These are phyloP conservation scores for Phialemoniopsis sp. DNA, from an alignment of 2,329 filamentous ascomycete genomes.

Conservation along the genomic window DNA sequence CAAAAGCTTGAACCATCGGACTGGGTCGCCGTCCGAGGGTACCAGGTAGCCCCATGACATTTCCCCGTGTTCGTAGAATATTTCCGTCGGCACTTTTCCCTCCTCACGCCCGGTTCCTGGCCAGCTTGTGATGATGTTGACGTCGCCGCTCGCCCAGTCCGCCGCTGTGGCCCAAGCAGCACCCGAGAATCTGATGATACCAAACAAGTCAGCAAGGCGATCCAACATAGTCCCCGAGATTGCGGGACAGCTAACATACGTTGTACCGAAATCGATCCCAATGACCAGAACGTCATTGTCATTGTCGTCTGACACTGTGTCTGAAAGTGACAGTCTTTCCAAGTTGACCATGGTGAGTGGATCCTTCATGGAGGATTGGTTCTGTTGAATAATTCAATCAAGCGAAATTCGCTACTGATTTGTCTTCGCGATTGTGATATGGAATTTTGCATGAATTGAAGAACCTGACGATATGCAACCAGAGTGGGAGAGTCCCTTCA, in stretches of 20 bases:
- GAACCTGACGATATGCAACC: background rate
- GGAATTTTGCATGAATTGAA: background rate
- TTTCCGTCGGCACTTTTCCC: constrained; percentile 8
- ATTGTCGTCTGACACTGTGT: no score
- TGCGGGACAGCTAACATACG: background rate
- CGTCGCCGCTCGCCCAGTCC: constrained; percentile 1
- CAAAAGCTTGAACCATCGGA: constrained; percentile 11
- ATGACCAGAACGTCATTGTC: constrained; percentile 6
- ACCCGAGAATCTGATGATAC: constrained; percentile 6
- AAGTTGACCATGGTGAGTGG: no score
- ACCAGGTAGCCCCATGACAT: background rate
- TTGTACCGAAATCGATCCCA: constrained; percentile 12
- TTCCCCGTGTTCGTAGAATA: background rate
- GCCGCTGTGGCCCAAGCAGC: constrained; percentile 8
- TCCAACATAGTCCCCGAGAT: no score
- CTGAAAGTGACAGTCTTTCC: no score
- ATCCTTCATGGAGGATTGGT: no score
- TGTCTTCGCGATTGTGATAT: no score
- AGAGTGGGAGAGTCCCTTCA: no score
- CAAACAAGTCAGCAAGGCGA: no score
- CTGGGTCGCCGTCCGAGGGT: background rate
- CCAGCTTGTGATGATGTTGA: constrained; percentile 3
- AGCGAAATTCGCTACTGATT: no score
- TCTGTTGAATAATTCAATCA: no score
- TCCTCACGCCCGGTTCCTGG: constrained; percentile 3